Conservation (phyloP, 768 basidiomycete genomes). For the Tricholoma matsutake region DNA sequence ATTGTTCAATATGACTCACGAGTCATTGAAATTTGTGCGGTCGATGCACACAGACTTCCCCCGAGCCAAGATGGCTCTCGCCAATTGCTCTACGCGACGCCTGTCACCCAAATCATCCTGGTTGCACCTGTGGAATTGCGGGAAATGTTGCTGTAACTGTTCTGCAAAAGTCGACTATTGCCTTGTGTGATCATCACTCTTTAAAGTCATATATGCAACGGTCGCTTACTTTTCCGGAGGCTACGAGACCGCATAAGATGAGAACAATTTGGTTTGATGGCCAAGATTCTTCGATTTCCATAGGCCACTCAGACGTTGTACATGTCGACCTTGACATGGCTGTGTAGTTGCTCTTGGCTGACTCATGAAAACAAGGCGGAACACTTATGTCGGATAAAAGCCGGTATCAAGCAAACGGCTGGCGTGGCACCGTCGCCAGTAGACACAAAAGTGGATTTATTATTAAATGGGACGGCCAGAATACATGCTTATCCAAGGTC, state of each 20-base stretch:
- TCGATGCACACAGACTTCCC: conserved; percentile 80
- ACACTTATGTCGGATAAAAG: too few species aligned
- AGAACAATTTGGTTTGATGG: conserved; percentile 50
- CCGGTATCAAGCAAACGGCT: too few species aligned
- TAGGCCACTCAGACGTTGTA: not conserved
- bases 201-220: not conserved
- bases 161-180: conserved; percentile 65
- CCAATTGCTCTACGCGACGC: conserved; percentile 59
- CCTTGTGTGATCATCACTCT: conserved; percentile 2
- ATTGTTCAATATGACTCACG: conserved; percentile 38
- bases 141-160: conserved; percentile 58
- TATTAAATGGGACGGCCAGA: conserved; percentile 10
- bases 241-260: conserved; percentile 72
- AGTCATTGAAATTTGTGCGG: conserved; percentile 69
- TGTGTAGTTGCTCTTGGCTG: not conserved
- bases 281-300: conserved; percentile 17
- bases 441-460: conserved; percentile 9
- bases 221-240: conserved; percentile 62
- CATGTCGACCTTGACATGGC: not conserved
- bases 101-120: conserved; percentile 79
- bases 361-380: too few species aligned
- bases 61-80: conserved; percentile 44
- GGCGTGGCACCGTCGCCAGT: too few species aligned
- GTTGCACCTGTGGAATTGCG: conserved; percentile 67
- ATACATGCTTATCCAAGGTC: conserved; percentile 10